phyloP scores from a whole-genome alignment of 2,329 filamentous ascomycete species.

The Colletotrichum musae region DNA sequence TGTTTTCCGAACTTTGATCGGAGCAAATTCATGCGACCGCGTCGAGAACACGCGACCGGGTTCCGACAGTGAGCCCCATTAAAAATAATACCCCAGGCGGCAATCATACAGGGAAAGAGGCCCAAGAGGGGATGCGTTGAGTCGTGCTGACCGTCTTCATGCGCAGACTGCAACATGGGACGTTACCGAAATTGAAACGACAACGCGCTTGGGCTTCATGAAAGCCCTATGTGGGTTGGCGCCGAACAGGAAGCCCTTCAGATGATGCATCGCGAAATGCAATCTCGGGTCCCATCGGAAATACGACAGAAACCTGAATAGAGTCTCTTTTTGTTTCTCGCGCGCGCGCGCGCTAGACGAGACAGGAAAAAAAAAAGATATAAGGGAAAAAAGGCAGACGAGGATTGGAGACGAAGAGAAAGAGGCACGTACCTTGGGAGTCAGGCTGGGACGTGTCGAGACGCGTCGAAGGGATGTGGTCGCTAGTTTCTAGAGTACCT shows the following conservation, averaged over 20 bases:
- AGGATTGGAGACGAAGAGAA: slow-evolving; percentile 25
- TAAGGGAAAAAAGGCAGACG: slow-evolving; percentile 12
- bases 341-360: slow-evolving; percentile 1
- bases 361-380: neutral
- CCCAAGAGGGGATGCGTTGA: slow-evolving; percentile 31
- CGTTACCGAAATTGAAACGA: slow-evolving; percentile 42
- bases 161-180: slow-evolving; percentile 42
- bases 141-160: slow-evolving; percentile 39
- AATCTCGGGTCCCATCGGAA: slow-evolving; percentile 37
- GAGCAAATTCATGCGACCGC: slow-evolving; percentile 40
- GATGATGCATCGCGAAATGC: slow-evolving; percentile 40
- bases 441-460: slow-evolving; percentile 12
- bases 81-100: slow-evolving; percentile 27
- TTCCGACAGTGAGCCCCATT: slow-evolving; percentile 30
- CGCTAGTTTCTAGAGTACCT: slow-evolving; percentile 5
- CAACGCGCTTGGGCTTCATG: slow-evolving; percentile 37
- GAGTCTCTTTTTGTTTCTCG: neutral
- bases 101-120: slow-evolving; percentile 38
- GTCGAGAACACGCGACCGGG: slow-evolving; percentile 40
- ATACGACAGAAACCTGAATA: slow-evolving; percentile 25
- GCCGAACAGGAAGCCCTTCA: slow-evolving; percentile 37
- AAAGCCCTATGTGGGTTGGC: slow-evolving; percentile 34
- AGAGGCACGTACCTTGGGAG: slow-evolving; percentile 26
- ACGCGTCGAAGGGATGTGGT: slow-evolving; percentile 11
- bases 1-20: slow-evolving; percentile 41